Evolutionary conservation across 2,329 filamentous ascomycete genomes (phyloP).

Genomic region (Fonsecaea multimorphosa): DNA sequence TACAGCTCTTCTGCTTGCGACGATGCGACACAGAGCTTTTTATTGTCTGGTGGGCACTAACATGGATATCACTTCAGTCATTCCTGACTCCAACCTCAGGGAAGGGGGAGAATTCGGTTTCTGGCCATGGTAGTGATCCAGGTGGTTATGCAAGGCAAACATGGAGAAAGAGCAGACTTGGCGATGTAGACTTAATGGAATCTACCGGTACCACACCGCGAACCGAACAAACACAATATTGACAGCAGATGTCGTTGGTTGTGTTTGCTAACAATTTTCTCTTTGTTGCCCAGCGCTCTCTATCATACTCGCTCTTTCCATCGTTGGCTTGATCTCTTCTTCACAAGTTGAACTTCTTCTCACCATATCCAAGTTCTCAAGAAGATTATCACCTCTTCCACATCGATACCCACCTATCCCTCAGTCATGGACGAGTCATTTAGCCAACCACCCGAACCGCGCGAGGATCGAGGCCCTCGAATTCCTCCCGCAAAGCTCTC

Average conservation of each 20-base stretch:
- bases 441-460: conserved; percentile 20
- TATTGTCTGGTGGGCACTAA: background rate
- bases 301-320: background rate
- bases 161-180: background rate
- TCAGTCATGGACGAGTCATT: conserved; percentile 27
- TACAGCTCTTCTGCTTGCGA: background rate
- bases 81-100: background rate
- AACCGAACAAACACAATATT: background rate
- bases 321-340: background rate
- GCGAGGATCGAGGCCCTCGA: conserved; percentile 33
- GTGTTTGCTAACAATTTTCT: background rate
- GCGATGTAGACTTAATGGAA: background rate
- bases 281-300: background rate
- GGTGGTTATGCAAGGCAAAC: background rate
- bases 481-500: conserved; percentile 33
- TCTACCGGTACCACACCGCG: background rate
- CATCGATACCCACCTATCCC: conserved; percentile 1
- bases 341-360: background rate
- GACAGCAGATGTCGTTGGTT: background rate
- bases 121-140: too few relatives aligned
- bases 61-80: background rate
- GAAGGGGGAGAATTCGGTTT: background rate
- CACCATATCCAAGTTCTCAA: background rate
- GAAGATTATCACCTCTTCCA: background rate
- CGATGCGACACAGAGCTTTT: background rate